A percentile compares a stretch with the other conserved stretches of the same genome.
phyloP scores from a whole-genome alignment of 2,329 filamentous ascomycete genomes.

The Bipolaris sorokiniana region DNA sequence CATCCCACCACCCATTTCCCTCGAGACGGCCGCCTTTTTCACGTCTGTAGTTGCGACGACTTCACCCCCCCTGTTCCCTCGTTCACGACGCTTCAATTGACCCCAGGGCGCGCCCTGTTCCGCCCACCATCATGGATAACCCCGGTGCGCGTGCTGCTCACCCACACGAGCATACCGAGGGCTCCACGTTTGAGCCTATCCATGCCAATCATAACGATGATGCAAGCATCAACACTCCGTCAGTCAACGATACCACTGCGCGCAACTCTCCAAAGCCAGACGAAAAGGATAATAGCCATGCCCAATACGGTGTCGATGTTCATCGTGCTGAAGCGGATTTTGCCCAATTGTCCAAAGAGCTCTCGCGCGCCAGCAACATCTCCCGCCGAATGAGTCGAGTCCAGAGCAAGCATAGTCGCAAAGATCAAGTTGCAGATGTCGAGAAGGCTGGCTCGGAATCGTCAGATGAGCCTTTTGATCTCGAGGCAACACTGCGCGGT shows the following conservation, averaged over 20 bases:
- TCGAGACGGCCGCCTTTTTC: slow-evolving; percentile 6
- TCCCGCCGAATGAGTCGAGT: slow-evolving; percentile 51
- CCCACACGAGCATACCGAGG: slow-evolving; percentile 30
- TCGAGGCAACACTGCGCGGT: slow-evolving; percentile 75
- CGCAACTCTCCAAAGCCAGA: slow-evolving; percentile 30
- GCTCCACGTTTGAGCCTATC: slow-evolving; percentile 39
- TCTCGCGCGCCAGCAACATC: slow-evolving; percentile 50
- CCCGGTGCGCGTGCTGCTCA: slow-evolving; percentile 29
- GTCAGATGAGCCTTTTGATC: slow-evolving; percentile 67
- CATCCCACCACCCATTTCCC: neutral
- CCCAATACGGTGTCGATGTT: slow-evolving; percentile 61
- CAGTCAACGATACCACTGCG: slow-evolving; percentile 28
- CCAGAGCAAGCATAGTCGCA: slow-evolving; percentile 55
- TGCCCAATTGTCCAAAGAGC: slow-evolving; percentile 63
- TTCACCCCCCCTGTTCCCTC: slow-evolving; percentile 2
- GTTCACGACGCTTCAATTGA: neutral
- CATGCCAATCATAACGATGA: slow-evolving; percentile 29
- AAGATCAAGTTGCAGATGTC: slow-evolving; percentile 55
- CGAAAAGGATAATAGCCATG: slow-evolving; percentile 25
- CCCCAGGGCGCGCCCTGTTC: slow-evolving; percentile 29
- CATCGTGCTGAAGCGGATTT: slow-evolving; percentile 74
- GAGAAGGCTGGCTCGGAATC: slow-evolving; percentile 60
- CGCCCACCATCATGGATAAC: slow-evolving; percentile 33
- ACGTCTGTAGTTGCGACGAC: slow-evolving; percentile 13
- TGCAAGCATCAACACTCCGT: slow-evolving; percentile 30